Evolutionary conservation across 2,329 filamentous ascomycete species (phyloP), one percentile per base, ranked within the genome.

Genomic region (Penicillium sp.): DNA sequence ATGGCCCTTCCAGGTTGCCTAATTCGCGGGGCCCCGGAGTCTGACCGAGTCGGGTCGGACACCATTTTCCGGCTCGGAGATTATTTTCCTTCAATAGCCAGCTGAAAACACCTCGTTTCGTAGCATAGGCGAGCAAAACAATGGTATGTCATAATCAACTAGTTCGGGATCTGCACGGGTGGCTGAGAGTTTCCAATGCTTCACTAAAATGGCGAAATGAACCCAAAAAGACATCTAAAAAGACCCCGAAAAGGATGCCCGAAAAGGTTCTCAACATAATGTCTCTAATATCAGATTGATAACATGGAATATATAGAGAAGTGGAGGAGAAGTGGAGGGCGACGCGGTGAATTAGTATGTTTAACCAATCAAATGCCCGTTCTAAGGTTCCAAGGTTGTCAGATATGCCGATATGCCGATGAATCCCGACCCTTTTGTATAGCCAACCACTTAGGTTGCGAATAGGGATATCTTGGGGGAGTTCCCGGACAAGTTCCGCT

Each of bases 31-130:
- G 40, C 41, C 50, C 50, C 41, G 9, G 34, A 10, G 33, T 48
- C 6, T 40, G 16, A 39, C 33, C 31, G 33, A 39, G 9, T 47
- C 33, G 51, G 51, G 9, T 47, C 33, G 51, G 51, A 33, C 43
- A 53, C 43, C 34, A 40, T 53, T 53, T 48, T 27, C 51, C 51
- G 51, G 13, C 19, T 33, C 51, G 51, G 51, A 33, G 11, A 53
- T n/a, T 27, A 53, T 40, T 21, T 53, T 53, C 43, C 51, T 53
- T 53, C 41, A 10, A 48, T 33, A 46, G 27, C 27, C 44, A n/a
- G 27, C 5, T 5, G 7, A 19, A 31, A 21, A 31, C 2, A 6
- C 15, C 15, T 0, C 15, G 3, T 27, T 27, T 1, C 6, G 40
- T 5, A n/a, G 15, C 1, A 11, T 27, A 8, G 40, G 13, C 2